These are phyloP conservation scores for Ambrosia hybrid DNA, from an alignment of 140 eudicot species.

Conservation along the genomic window DNA sequence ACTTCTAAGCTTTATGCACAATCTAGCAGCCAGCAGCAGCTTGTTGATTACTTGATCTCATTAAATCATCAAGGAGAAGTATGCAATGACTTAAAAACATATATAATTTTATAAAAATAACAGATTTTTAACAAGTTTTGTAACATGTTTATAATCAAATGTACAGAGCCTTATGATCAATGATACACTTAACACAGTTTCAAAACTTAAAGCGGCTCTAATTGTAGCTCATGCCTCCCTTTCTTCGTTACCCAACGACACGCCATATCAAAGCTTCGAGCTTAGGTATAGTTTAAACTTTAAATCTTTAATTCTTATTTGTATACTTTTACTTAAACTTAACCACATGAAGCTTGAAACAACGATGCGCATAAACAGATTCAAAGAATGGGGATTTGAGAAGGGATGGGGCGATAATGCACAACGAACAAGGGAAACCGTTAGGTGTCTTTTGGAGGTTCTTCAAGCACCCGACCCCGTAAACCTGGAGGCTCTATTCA, in stretches of 20 bases:
- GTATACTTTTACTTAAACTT: not conserved
- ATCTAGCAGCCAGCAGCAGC: slow-evolving; percentile 57
- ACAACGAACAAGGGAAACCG: slow-evolving; percentile 68
- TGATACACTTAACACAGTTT: slow-evolving; percentile 74
- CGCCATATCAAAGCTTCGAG: slow-evolving; percentile 76
- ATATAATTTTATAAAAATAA: not conserved
- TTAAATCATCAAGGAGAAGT: slow-evolving; percentile 82
- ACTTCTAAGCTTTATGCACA: slow-evolving; percentile 60
- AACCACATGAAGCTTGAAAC: not conserved
- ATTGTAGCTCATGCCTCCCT: slow-evolving; percentile 79
- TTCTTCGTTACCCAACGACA: slow-evolving; percentile 61
- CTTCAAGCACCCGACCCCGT: slow-evolving; percentile 91
- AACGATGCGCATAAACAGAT: slow-evolving; percentile 40
- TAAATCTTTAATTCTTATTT: not conserved
- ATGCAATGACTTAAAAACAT: slow-evolving; percentile 21
- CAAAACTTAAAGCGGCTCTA: slow-evolving; percentile 78
- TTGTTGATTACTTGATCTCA: slow-evolving; percentile 79
- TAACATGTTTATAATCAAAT: slow-evolving; percentile 9
- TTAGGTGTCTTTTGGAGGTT: slow-evolving; percentile 70
- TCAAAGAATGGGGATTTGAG: slow-evolving; percentile 97
- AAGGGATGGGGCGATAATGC: slow-evolving; percentile 98
- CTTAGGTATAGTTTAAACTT: slow-evolving; percentile 46
- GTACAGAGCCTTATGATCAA: slow-evolving; percentile 89
- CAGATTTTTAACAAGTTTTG: not conserved
- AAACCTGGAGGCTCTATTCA: slow-evolving; percentile 64